A percentile compares a stretch with the other conserved stretches of the same genome.
phyloP scores from a whole-genome alignment of 179 eudicot genomes.

The Pouteria campechiana region DNA sequence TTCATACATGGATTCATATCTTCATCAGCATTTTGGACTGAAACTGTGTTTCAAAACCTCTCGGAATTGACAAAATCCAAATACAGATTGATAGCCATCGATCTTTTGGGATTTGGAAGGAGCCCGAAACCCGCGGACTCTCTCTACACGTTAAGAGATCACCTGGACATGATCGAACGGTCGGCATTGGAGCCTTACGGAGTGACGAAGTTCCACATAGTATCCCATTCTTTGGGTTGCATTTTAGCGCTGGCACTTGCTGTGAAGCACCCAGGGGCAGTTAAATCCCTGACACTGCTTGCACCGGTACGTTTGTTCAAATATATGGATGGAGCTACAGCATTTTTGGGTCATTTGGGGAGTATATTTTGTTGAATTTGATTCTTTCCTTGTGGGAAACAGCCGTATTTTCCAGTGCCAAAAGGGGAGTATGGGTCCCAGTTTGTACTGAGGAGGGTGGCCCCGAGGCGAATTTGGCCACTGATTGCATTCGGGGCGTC shows the following conservation, averaged over 20 bases:
- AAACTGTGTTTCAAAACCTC: conserved; percentile 76
- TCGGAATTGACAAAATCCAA: conserved; percentile 45
- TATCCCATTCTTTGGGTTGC: conserved; percentile 93
- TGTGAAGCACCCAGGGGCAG: conserved; percentile 50
- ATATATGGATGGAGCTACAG: too few relatives aligned
- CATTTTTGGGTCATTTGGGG: too few relatives aligned
- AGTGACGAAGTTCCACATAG: conserved; percentile 76
- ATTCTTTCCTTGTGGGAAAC: too few relatives aligned
- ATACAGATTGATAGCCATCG: conserved; percentile 70
- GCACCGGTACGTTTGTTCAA: conserved; percentile 65
- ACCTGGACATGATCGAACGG: conserved; percentile 72
- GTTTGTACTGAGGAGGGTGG: conserved; percentile 65
- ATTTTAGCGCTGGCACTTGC: conserved; percentile 82
- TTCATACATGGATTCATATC: conserved; percentile 92
- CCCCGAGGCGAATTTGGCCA: conserved; percentile 88
- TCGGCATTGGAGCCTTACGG: conserved; percentile 47
- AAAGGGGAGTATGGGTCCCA: conserved; percentile 76
- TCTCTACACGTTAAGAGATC: conserved; percentile 68
- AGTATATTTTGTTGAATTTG: too few relatives aligned
- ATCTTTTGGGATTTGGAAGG: conserved; percentile 79
- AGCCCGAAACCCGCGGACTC: conserved; percentile 90
- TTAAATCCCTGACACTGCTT: conserved; percentile 73
- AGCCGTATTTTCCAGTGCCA: conserved; percentile 90
- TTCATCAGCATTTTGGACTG: conserved; percentile 85
- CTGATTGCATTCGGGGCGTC: conserved; percentile 68